Base-by-base conservation (phyloP, 2,329 filamentous ascomycete genomes). In the Diaporthe citriasiana region DNA sequence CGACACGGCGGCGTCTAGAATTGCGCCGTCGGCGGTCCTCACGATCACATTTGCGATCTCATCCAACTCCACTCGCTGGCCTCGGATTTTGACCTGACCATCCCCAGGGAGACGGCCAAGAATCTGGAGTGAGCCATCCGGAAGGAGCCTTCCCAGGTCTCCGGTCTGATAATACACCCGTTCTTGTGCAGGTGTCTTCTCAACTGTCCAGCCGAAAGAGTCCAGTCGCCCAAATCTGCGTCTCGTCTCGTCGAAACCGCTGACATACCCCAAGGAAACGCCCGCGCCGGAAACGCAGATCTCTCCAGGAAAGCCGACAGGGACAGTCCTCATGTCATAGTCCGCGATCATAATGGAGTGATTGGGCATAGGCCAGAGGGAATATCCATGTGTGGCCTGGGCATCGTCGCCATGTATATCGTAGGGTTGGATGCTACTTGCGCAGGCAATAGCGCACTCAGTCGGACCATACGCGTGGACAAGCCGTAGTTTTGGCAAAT, bases 61-160 rank as follows among this genome's bases (percentile, higher is more conserved):
- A 13, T 77, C 76, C 0, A 87, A 76, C 10, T 87, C 85, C 7
- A 73, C 57, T 12, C 71, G 45, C 8, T 68, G n/a, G 10, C 71
- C 71, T 2, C 81, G 79, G 1, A 89, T 77, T 76, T 89, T 89
- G 75, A 88, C 78, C 55, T 86, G 82, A 0, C 82, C 84, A 68
- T 87, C 85, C 5, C 84, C 84, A 1, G 74, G 78, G 1, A 84
- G 82, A 0, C 85, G 83, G 0, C 84, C 84, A 6, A 81, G 70
- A 35, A 84, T 77, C 1, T 80, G 69, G 0, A 87, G 76, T 0
- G 77, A 74, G 1, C 85, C 85, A 42, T 84, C 80, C 0, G 72
- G 27, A 0, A 73, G 72, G 35, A 85, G 76, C 3, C 79, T 78
- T 1, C 82, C 85, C n/a, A 74, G 77, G 73, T 87, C 85, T 1